These are phyloP conservation scores for Gardenia jasminoides DNA, from an alignment of 257 asterid species.

Conservation along the genomic window DNA sequence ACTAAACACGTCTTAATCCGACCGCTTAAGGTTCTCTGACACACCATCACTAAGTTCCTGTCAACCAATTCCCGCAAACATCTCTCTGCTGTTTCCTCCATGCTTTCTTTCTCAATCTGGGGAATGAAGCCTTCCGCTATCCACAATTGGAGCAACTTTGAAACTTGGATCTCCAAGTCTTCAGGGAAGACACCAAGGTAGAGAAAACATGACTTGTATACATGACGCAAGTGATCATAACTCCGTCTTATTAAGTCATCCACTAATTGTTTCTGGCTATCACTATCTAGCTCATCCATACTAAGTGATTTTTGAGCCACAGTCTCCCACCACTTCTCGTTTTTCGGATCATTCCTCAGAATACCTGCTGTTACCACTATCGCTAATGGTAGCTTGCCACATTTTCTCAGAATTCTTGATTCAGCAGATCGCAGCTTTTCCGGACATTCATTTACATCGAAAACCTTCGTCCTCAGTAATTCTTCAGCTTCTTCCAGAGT, in stretches of 20 bases:
- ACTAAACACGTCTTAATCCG: too few relatives aligned
- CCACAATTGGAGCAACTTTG: neutral
- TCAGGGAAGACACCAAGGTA: too few relatives aligned
- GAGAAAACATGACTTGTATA: neutral
- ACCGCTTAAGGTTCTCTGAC: too few relatives aligned
- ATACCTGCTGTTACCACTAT: slow-evolving; percentile 43
- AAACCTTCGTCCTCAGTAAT: slow-evolving; percentile 33
- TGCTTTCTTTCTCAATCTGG: neutral
- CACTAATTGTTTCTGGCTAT: too few relatives aligned
- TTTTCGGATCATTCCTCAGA: slow-evolving; percentile 7
- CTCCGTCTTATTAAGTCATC: too few relatives aligned
- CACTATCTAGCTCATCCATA: too few relatives aligned
- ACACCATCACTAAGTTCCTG: too few relatives aligned
- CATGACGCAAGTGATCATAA: too few relatives aligned
- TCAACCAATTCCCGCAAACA: slow-evolving; percentile 5
- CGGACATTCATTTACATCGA: slow-evolving; percentile 16
- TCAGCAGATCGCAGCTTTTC: slow-evolving; percentile 11
- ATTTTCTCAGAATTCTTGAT: slow-evolving; percentile 15
- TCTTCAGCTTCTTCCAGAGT: slow-evolving; percentile 15
- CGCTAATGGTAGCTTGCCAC: slow-evolving; percentile 45
- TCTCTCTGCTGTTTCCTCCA: slow-evolving; percentile 20
- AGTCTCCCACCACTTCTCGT: slow-evolving; percentile 11
- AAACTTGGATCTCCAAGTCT: too few relatives aligned
- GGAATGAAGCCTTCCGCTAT: slow-evolving; percentile 24
- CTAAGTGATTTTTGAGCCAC: slow-evolving; percentile 3